Base-by-base conservation (phyloP, 2,329 filamentous ascomycete genomes). In the Ophiostoma ips region DNA sequence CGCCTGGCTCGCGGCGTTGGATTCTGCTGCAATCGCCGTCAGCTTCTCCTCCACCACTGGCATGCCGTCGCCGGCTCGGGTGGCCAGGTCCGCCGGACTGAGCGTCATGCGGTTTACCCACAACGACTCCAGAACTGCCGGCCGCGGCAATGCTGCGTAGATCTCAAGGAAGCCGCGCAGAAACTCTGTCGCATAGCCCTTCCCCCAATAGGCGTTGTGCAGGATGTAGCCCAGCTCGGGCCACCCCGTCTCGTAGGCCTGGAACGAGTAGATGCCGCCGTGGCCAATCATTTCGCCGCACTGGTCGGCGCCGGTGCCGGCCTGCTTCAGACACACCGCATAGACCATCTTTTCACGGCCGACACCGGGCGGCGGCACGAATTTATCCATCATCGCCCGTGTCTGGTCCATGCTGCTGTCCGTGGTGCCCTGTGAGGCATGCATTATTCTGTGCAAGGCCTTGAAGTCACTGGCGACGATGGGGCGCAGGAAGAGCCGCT, bases 201-300 rank as follows among this genome's bases (percentile, higher is more conserved):
- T 67, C 7, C 74, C 72, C 77, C 77, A 81, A 49, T 62, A 58
- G 55, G 73, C 70, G 50, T 64, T 67, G 45, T 67, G 63, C 48
- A 81, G 61, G 64, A 78, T 69, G 60, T 81, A 82, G 19, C 77
- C 77, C 24, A 79, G 50, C 57, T 73, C 75, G 1, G 77, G 76
- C 75, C 75, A 79, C 45, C 73, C 74, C 16, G 68, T 59, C n/a
- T n/a, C n/a, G n/a, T n/a, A n/a, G 48, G 62, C 56, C 52, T 65
- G 62, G 30, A 55, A 46, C 35, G 58, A 46, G 51, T 54, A 56
- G 55, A 64, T 65, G 28, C 75, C 71, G 33, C 74, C 70, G 15
- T 68, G 58, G 36, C 77, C 71, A 49, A 80, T 64, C 30, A 80
- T n/a, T n/a, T n/a, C n/a, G n/a, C n/a, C n/a, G n/a, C n/a, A n/a